phyloP scores from a whole-genome alignment of 2,329 filamentous ascomycete genomes.

The Aphanocladium album region DNA sequence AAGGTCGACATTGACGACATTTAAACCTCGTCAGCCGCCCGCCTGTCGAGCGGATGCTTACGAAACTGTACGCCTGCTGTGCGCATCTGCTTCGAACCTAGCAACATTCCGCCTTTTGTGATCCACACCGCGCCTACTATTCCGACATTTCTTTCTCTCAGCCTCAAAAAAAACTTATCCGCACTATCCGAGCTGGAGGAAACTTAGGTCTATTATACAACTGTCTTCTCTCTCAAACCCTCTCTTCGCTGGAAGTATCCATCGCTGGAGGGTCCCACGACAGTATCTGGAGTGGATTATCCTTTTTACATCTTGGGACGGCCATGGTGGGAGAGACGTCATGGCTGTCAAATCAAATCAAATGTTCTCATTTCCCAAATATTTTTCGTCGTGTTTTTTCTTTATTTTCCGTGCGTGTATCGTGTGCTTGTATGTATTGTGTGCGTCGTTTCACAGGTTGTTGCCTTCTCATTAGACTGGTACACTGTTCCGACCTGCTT shows the following conservation, averaged over 20 bases:
- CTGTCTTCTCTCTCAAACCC: conserved; percentile 63
- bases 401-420: not conserved
- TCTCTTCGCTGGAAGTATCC: not conserved
- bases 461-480: not conserved
- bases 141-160: not conserved
- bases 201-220: conserved; percentile 15
- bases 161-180: not conserved
- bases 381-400: not conserved
- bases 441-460: not conserved
- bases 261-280: conserved; percentile 34
- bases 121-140: not conserved
- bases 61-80: not conserved
- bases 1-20: conserved; percentile 96
- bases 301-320: conserved; percentile 13
- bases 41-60: not conserved
- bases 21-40: conserved; percentile 40
- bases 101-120: not conserved
- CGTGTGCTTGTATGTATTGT: not conserved
- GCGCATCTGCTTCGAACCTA: not conserved
- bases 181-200: not conserved
- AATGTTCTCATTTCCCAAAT: not conserved
- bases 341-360: conserved; percentile 32
- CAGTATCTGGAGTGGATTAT: conserved; percentile 38
- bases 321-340: conserved; percentile 59
- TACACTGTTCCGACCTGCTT: not conserved